phyloP scores from a whole-genome alignment of 1,284 basidiomycete species.

The Microbotryum silenes-acaulis region DNA sequence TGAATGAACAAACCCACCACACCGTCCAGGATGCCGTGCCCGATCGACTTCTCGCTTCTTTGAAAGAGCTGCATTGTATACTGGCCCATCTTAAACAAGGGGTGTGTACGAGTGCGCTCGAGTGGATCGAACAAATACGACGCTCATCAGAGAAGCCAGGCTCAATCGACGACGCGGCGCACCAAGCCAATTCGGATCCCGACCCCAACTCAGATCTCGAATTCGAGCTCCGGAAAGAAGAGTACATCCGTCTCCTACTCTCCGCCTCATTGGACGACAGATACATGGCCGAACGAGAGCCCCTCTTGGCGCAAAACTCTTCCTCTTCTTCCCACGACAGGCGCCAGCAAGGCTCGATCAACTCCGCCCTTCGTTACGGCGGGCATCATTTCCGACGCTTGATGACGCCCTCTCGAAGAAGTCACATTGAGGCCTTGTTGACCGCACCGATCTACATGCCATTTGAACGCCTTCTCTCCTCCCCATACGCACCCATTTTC shows the following conservation, averaged over 20 bases:
- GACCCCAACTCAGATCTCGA: conserved; percentile 10
- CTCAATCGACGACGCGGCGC: too few relatives aligned
- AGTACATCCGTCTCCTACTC: conserved; percentile 14
- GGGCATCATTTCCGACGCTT: conserved; percentile 59
- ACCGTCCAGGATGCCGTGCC: conserved; percentile 38
- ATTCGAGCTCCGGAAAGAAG: conserved; percentile 20
- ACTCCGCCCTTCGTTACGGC: conserved; percentile 66
- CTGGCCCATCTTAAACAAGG: conserved; percentile 58
- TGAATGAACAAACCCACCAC: conserved; percentile 31
- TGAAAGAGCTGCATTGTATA: conserved; percentile 60
- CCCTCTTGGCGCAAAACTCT: conserved; percentile 39
- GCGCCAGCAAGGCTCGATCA: conserved; percentile 1
- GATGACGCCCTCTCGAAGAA: conserved; percentile 54
- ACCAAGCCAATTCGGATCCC: too few relatives aligned
- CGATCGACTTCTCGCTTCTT: conserved; percentile 38
- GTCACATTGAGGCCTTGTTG: conserved; percentile 65
- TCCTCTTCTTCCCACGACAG: conserved; percentile 48
- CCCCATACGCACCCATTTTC: conserved; percentile 63
- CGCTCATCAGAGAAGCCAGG: too few relatives aligned
- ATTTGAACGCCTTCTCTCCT: conserved; percentile 52
- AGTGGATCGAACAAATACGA: conserved; percentile 47
- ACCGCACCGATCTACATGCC: conserved; percentile 67
- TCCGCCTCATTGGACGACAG: conserved; percentile 4
- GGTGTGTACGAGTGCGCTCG: conserved; percentile 64
- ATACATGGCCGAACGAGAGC: conserved; percentile 11